These are phyloP conservation scores for Suillus cothurnatus DNA, from an alignment of 768 basidiomycete species.

Conservation along the genomic window DNA sequence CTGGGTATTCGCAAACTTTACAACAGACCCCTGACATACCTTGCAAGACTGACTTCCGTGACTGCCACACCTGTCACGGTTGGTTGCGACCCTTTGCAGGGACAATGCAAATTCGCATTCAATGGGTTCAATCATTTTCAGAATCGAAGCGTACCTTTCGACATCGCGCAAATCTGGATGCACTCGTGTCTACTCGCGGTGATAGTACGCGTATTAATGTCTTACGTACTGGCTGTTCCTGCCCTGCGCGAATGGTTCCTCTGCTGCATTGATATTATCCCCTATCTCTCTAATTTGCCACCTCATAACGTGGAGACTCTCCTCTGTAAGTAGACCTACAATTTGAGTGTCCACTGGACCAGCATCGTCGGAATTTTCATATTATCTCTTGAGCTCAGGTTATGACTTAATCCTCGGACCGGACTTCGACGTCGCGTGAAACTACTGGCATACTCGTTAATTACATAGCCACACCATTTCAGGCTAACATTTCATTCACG, in stretches of 20 bases:
- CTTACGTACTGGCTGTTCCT: slow-evolving; percentile 27
- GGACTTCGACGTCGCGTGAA: not conserved
- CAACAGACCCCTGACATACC: slow-evolving; percentile 30
- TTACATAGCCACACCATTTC: not conserved
- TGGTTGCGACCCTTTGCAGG: slow-evolving; percentile 18
- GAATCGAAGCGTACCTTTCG: slow-evolving; percentile 37
- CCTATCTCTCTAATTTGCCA: slow-evolving; percentile 9
- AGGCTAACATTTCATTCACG: not conserved
- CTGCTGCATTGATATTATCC: slow-evolving; percentile 11
- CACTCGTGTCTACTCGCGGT: slow-evolving; percentile 24
- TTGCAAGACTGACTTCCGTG: slow-evolving; percentile 19
- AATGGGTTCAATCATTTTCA: slow-evolving; percentile 35
- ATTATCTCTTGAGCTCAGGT: not conserved
- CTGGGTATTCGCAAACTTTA: not conserved
- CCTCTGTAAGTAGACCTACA: too few species aligned
- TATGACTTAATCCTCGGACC: not conserved
- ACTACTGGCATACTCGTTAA: not conserved
- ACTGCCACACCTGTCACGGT: slow-evolving; percentile 9
- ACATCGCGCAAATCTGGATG: slow-evolving; percentile 38
- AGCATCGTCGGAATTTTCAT: not conserved
- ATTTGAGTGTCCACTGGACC: not conserved
- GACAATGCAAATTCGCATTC: slow-evolving; percentile 31
- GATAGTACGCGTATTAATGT: slow-evolving; percentile 28
- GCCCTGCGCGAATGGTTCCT: slow-evolving; percentile 12
- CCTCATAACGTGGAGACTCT: not conserved